Percentiles rank a stretch among this genome's conserved stretches.
Conservation (phyloP, 306 rosid species). For the Senna tora region DNA sequence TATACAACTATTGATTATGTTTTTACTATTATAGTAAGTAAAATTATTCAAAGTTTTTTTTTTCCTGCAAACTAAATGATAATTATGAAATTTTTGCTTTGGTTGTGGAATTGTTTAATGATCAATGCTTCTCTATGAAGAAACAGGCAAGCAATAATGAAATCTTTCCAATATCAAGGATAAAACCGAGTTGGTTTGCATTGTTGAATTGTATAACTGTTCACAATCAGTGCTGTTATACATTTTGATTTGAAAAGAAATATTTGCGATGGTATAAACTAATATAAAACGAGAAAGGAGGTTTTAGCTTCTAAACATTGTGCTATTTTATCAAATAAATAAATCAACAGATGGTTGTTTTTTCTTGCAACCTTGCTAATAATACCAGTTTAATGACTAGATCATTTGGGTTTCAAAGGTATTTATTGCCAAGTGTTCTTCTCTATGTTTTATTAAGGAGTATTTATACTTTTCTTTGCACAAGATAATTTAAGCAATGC, state of each 20-base stretch:
- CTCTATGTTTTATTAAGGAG: constrained; percentile 29
- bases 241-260: constrained; percentile 15
- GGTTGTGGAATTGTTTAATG: neutral
- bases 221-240: constrained; percentile 15
- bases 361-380: constrained; percentile 28
- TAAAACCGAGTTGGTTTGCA: neutral
- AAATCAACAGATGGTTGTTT: neutral
- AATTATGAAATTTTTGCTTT: neutral
- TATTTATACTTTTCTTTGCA: constrained; percentile 8
- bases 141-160: neutral
- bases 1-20: neutral
- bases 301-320: constrained; percentile 15
- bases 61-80: neutral
- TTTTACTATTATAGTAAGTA: neutral
- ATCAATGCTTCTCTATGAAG: neutral
- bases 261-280: constrained; percentile 1
- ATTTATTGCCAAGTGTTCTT: constrained; percentile 17
- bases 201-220: constrained; percentile 9
- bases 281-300: neutral
- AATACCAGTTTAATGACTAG: constrained; percentile 16
- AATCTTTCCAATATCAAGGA: constrained; percentile 10
- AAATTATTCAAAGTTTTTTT: neutral
- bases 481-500: constrained; percentile 20
- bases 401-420: constrained; percentile 23
- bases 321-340: neutral